A percentile compares a stretch with the other conserved stretches of the same genome.
phyloP scores from a whole-genome alignment of 1,139 yeast species.

The Zygosaccharomyces pseudobailii region DNA sequence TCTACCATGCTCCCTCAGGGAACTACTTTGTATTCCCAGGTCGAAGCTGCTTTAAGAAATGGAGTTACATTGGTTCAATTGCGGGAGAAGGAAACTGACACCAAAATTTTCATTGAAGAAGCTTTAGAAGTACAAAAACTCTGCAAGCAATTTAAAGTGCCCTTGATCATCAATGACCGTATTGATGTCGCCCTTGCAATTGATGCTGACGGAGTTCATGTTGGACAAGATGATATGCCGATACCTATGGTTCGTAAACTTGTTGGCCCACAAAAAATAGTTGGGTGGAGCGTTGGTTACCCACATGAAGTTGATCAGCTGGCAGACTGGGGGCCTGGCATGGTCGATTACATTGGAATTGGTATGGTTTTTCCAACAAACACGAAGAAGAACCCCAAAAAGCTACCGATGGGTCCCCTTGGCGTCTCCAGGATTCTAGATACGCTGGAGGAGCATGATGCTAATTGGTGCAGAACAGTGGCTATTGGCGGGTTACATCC shows the following conservation, averaged over 20 bases:
- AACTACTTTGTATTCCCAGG: constrained; percentile 54
- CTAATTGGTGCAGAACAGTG: constrained; percentile 49
- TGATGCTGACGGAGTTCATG: constrained; percentile 89
- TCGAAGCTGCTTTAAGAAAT: constrained; percentile 54
- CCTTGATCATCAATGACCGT: constrained; percentile 81
- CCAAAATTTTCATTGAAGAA: constrained; percentile 58
- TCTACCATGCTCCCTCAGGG: constrained; percentile 68
- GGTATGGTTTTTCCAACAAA: constrained; percentile 76
- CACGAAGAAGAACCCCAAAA: constrained; percentile 61
- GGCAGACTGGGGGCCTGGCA: constrained; percentile 42
- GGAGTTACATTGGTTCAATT: constrained; percentile 83
- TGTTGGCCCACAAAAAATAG: constrained; percentile 67
- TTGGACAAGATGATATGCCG: constrained; percentile 91
- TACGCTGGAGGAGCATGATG: constrained; percentile 41
- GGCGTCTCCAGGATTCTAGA: constrained; percentile 58
- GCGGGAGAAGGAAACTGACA: constrained; percentile 71
- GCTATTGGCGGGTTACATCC: constrained; percentile 86
- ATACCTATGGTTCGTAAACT: constrained; percentile 54
- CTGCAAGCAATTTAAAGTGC: constrained; percentile 57
- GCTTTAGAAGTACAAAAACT: constrained; percentile 60
- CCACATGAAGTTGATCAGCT: constrained; percentile 56
- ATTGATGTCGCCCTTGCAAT: constrained; percentile 87
- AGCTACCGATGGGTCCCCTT: constrained; percentile 55
- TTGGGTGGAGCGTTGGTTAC: constrained; percentile 73
- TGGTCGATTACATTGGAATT: constrained; percentile 79